Conservation (phyloP, 176 grass and related monocot species). For the Leersia perrieri region DNA sequence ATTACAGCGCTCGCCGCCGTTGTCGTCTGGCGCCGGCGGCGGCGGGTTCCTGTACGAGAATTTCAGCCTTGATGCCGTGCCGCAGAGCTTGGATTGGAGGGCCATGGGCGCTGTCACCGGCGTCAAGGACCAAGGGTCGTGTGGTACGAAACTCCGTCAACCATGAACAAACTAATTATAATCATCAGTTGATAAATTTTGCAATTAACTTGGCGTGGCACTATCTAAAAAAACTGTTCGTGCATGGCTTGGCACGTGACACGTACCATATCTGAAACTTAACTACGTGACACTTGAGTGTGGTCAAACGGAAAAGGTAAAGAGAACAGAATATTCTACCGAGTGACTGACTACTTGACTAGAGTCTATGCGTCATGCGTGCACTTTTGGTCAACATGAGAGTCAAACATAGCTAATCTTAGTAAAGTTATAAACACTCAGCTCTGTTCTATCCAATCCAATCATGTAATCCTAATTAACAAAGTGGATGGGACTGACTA, state of each 20-base stretch:
- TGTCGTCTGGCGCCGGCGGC: background rate
- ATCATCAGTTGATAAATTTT: background rate
- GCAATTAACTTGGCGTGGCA: too few relatives aligned
- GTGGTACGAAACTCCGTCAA: conserved; percentile 35
- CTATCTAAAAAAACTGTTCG: too few relatives aligned
- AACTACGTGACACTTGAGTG: background rate
- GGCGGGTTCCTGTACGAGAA: conserved; percentile 56
- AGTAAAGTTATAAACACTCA: too few relatives aligned
- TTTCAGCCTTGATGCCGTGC: conserved; percentile 32
- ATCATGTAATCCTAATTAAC: too few relatives aligned
- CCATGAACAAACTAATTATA: background rate
- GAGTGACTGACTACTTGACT: background rate
- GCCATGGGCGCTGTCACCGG: conserved; percentile 56
- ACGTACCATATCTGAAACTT: background rate
- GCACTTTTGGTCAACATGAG: conserved; percentile 2
- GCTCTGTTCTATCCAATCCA: too few relatives aligned
- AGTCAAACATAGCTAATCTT: background rate
- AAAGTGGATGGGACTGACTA: too few relatives aligned
- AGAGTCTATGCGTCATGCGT: background rate
- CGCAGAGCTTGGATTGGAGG: conserved; percentile 53
- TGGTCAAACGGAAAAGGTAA: background rate
- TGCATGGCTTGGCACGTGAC: background rate
- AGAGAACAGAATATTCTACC: background rate
- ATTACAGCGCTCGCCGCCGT: background rate
- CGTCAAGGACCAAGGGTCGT: conserved; percentile 66